phyloP scores from a whole-genome alignment of 1,139 yeast genomes.

The Geotrichum candidum region DNA sequence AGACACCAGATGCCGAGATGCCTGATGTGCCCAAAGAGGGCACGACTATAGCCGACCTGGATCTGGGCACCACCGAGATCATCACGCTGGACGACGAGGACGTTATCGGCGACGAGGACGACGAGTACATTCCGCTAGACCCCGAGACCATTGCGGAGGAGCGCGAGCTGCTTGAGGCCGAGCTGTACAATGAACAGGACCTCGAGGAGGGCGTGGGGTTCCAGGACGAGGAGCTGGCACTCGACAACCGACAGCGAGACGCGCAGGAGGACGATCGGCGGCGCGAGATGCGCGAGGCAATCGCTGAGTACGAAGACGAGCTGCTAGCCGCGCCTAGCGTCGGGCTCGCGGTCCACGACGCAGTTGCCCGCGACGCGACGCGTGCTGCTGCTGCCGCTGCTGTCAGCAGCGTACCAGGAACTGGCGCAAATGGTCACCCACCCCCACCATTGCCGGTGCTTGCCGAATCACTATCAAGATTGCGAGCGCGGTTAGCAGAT shows the following conservation, averaged over 20 bases:
- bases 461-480: slow-evolving; percentile 6
- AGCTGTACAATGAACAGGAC: slow-evolving; percentile 27
- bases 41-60: background rate
- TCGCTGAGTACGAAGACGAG: slow-evolving; percentile 26
- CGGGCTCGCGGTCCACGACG: background rate
- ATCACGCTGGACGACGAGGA: background rate
- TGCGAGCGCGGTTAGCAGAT: slow-evolving; percentile 1
- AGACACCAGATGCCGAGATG: background rate
- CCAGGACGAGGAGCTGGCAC: slow-evolving; percentile 36
- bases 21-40: background rate
- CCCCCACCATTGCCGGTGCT: slow-evolving; percentile 10
- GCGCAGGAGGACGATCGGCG: slow-evolving; percentile 28
- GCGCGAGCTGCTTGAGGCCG: slow-evolving; percentile 23
- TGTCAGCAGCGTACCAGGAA: background rate
- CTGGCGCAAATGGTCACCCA: slow-evolving; percentile 11
- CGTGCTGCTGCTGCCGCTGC: background rate
- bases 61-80: background rate
- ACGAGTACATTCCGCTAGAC: slow-evolving; percentile 17
- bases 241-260: slow-evolving; percentile 29
- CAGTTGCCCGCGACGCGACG: background rate
- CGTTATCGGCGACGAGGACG: background rate
- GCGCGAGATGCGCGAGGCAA: slow-evolving; percentile 40
- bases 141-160: slow-evolving; percentile 29
- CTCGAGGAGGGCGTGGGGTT: slow-evolving; percentile 35
- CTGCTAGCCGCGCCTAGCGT: background rate